These are phyloP conservation scores for Linum tenue DNA, from an alignment of 345 rosid genomes.

Conservation along the genomic window DNA sequence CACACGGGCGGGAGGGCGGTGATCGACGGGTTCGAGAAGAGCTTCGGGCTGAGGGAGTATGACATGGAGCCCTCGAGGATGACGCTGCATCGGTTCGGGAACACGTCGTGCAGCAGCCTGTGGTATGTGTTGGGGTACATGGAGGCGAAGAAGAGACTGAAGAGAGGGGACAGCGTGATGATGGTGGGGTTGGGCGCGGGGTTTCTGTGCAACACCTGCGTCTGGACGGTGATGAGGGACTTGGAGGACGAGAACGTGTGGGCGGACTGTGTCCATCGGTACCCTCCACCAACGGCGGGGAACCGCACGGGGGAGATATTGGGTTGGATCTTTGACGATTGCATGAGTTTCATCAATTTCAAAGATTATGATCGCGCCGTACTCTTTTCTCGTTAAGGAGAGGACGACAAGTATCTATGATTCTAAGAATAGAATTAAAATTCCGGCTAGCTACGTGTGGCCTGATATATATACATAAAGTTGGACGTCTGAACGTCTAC, in stretches of 20 bases:
- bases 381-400: neutral
- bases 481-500: too few relatives aligned
- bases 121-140: constrained; percentile 1
- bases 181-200: neutral
- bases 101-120: neutral
- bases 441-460: too few relatives aligned
- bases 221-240: neutral
- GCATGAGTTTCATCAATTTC: neutral
- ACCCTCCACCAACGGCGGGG: neutral
- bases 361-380: neutral
- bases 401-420: neutral
- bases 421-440: too few relatives aligned
- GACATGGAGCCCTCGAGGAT: neutral
- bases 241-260: neutral
- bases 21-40: neutral
- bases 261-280: neutral
- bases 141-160: neutral
- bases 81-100: neutral
- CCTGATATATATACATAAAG: too few relatives aligned
- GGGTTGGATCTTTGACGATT: neutral
- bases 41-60: neutral
- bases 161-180: neutral
- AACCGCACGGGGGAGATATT: neutral
- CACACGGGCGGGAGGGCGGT: neutral
- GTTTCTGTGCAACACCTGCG: neutral